phyloP scores from a whole-genome alignment of 495 filamentous ascomycete genomes.

The Staphylotrichum tortipilum region DNA sequence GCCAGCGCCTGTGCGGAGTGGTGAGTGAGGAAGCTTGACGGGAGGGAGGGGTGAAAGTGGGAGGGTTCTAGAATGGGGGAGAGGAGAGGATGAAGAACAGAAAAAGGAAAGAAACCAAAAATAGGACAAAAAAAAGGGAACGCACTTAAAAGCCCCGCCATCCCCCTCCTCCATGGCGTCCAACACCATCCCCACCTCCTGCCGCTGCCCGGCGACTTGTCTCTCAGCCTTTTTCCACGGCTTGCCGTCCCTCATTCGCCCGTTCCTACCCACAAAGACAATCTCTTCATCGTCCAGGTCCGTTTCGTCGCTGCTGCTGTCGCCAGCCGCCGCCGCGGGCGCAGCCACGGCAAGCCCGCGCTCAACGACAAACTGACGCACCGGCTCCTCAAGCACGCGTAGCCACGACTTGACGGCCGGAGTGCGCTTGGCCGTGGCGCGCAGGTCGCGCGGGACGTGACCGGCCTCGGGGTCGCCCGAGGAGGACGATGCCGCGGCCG shows the following conservation, averaged over 20 bases:
- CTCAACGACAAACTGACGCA: conserved; percentile 34
- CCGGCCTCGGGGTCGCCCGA: conserved; percentile 30
- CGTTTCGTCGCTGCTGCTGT: conserved; percentile 42
- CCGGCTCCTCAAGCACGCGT: conserved; percentile 40
- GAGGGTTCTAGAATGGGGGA: background rate
- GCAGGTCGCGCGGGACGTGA: conserved; percentile 52
- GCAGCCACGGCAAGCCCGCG: conserved; percentile 22
- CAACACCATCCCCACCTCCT: conserved; percentile 70
- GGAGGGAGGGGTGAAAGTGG: background rate
- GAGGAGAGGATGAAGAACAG: background rate
- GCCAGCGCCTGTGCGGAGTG: conserved; percentile 58
- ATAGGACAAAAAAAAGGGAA: background rate
- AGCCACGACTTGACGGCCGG: conserved; percentile 42
- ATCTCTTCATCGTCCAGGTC: conserved; percentile 80
- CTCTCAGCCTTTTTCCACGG: conserved; percentile 31
- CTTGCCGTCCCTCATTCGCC: conserved; percentile 57
- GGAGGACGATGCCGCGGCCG: background rate
- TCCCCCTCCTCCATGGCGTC: conserved; percentile 65
- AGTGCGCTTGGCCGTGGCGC: conserved; percentile 38
- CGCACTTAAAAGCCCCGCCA: conserved; percentile 74
- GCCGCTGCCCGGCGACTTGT: conserved; percentile 43
- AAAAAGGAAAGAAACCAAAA: background rate
- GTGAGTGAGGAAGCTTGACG: background rate
- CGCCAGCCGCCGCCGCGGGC: background rate
- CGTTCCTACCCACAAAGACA: conserved; percentile 78